Percentiles rank a stretch among this genome's conserved stretches.
phyloP scores from a whole-genome alignment of 371 early-diverging fungal species.

The Mucor plumbeus region DNA sequence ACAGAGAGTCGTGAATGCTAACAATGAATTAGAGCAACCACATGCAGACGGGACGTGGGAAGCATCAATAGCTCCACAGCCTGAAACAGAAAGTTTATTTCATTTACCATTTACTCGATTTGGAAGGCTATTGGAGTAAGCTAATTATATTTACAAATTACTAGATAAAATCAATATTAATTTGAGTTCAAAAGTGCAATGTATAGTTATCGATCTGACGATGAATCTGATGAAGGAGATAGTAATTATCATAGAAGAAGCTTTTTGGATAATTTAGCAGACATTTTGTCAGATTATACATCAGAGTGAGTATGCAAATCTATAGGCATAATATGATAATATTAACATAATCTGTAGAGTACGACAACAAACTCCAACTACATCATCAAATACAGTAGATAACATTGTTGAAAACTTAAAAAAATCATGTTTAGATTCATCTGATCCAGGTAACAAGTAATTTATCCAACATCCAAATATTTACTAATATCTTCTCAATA shows the following conservation, averaged over 20 bases:
- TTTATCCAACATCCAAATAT: neutral
- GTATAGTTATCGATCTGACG: conserved; percentile 13
- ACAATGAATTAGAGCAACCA: neutral
- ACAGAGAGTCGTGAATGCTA: neutral
- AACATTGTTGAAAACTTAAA: neutral
- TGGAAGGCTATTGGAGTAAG: conserved; percentile 14
- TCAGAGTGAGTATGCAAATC: conserved; percentile 4
- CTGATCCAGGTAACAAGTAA: conserved; percentile 13
- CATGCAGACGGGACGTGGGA: conserved; percentile 7
- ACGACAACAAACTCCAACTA: neutral
- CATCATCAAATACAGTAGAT: neutral
- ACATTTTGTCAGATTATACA: conserved; percentile 14
- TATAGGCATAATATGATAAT: neutral
- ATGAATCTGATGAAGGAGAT: conserved; percentile 18
- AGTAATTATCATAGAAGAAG: conserved; percentile 11
- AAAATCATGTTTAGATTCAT: neutral
- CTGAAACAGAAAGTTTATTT: conserved; percentile 8
- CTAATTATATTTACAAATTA: neutral
- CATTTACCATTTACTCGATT: conserved; percentile 16
- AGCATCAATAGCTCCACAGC: neutral
- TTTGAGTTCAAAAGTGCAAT: neutral
- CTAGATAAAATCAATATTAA: neutral
- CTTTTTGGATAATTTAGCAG: conserved; percentile 18
- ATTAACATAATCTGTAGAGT: neutral
- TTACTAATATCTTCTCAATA: neutral